Percentiles rank a stretch among this genome's conserved stretches.
Evolutionary conservation across 352 stramenopile species (phyloP).

Genomic region (Globisporangium camurandrum): DNA sequence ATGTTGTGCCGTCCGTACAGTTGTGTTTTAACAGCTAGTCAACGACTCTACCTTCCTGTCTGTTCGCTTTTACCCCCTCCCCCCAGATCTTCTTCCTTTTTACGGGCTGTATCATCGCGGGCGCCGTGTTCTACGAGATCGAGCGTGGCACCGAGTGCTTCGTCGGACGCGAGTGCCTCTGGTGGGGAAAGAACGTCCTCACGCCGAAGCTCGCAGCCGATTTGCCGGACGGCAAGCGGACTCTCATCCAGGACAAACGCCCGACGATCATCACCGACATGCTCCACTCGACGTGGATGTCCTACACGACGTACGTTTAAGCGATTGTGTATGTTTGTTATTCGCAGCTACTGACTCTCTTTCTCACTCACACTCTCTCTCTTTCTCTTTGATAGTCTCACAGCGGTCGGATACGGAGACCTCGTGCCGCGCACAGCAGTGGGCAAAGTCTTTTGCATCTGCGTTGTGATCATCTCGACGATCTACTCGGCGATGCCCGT

Average conservation of each 20-base stretch:
- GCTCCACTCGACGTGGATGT: constrained; percentile 63
- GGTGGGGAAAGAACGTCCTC: constrained; percentile 50
- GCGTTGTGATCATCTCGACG: constrained; percentile 50
- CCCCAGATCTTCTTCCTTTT: constrained; percentile 71
- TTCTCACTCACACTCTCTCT: neutral
- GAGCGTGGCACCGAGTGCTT: constrained; percentile 66
- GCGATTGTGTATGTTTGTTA: no score
- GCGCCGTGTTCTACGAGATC: constrained; percentile 64
- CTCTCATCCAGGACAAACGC: constrained; percentile 53
- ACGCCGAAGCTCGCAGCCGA: constrained; percentile 26
- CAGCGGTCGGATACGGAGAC: constrained; percentile 72
- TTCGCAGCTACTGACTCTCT: no score
- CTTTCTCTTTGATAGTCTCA: constrained; percentile 26
- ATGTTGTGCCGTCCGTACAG: no score
- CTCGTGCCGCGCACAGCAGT: constrained; percentile 50
- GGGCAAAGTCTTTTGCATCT: constrained; percentile 54
- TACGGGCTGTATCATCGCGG: constrained; percentile 50
- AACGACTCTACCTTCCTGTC: neutral
- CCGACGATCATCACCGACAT: constrained; percentile 53
- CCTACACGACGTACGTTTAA: constrained; percentile 41
- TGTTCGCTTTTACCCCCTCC: constrained; percentile 1
- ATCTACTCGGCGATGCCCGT: constrained; percentile 77
- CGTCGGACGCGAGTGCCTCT: constrained; percentile 41
- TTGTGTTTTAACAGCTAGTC: no score
- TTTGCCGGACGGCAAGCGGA: constrained; percentile 44